These are phyloP conservation scores for Candida nonsorbophila DNA, from an alignment of 805 yeast species.

Conservation along the genomic window DNA sequence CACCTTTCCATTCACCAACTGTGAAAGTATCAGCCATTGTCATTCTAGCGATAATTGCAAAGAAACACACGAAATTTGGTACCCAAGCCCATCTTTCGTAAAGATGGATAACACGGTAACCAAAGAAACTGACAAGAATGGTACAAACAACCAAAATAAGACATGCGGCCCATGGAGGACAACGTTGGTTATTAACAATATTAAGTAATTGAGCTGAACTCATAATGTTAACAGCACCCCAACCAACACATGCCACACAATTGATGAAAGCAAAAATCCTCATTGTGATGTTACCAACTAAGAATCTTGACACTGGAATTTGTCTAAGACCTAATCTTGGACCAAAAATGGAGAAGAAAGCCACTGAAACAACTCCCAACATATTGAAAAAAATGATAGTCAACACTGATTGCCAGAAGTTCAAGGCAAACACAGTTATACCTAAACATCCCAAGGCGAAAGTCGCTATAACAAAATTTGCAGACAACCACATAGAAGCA, in stretches of 20 bases:
- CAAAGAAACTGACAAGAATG: conserved; percentile 71
- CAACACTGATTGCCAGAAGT: conserved; percentile 68
- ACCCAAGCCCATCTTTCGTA: conserved; percentile 89
- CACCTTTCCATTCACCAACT: conserved; percentile 37
- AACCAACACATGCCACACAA: conserved; percentile 83
- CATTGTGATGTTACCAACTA: conserved; percentile 71
- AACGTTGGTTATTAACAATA: conserved; percentile 58
- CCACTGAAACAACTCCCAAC: conserved; percentile 75
- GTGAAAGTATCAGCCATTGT: conserved; percentile 60
- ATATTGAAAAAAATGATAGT: conserved; percentile 66
- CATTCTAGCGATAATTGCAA: conserved; percentile 76
- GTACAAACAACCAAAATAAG: conserved; percentile 65
- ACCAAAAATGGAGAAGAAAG: conserved; percentile 78
- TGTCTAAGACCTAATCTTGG: conserved; percentile 84
- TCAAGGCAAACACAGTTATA: conserved; percentile 56
- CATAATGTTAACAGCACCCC: conserved; percentile 93
- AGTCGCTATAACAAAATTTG: conserved; percentile 83
- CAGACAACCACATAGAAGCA: conserved; percentile 88
- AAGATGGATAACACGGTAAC: conserved; percentile 73
- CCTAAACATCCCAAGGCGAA: conserved; percentile 66
- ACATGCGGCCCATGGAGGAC: conserved; percentile 93
- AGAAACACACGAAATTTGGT: conserved; percentile 67
- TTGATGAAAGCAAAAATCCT: conserved; percentile 75
- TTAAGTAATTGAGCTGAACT: conserved; percentile 80
- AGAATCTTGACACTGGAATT: conserved; percentile 72